Evolutionary conservation across 495 filamentous ascomycete genomes (phyloP).

Genomic region (Podospora conica): DNA sequence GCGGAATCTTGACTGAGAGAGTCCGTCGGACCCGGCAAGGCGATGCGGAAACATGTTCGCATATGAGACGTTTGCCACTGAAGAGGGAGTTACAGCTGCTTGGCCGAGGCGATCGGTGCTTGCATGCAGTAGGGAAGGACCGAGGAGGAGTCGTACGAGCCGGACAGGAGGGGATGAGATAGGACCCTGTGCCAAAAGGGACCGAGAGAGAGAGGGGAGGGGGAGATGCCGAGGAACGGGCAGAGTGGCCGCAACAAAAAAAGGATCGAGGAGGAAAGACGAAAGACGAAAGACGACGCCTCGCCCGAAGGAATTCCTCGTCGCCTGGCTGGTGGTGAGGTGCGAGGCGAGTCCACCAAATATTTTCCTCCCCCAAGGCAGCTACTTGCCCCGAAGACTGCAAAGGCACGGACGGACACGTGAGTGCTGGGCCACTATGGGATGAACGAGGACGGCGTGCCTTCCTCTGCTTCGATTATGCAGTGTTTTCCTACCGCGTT

Average conservation of each 20-base stretch:
- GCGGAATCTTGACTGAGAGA: not conserved
- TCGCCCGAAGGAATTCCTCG: not conserved
- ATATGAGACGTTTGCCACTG: not conserved
- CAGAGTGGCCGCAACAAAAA: not conserved
- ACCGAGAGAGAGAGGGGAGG: not conserved
- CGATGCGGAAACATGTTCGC: not conserved
- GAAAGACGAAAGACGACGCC: not conserved
- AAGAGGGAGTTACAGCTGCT: not conserved
- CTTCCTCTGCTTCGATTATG: not conserved
- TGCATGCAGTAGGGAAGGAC: not conserved
- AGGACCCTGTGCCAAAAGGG: not conserved
- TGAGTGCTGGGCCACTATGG: not conserved
- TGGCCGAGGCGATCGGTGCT: not conserved
- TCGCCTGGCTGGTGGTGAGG: not conserved
- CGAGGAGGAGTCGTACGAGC: not conserved
- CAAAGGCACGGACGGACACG: not conserved
- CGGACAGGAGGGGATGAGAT: not conserved
- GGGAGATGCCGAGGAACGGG: not conserved
- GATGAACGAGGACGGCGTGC: not conserved
- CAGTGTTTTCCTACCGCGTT: not conserved
- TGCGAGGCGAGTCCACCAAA: not conserved
- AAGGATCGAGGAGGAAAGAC: not conserved
- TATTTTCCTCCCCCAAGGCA: not conserved
- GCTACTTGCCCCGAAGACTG: not conserved
- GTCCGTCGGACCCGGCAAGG: not conserved